Evolutionary conservation across 441 rosid species (phyloP).

Genomic region (Sinapis alba): DNA sequence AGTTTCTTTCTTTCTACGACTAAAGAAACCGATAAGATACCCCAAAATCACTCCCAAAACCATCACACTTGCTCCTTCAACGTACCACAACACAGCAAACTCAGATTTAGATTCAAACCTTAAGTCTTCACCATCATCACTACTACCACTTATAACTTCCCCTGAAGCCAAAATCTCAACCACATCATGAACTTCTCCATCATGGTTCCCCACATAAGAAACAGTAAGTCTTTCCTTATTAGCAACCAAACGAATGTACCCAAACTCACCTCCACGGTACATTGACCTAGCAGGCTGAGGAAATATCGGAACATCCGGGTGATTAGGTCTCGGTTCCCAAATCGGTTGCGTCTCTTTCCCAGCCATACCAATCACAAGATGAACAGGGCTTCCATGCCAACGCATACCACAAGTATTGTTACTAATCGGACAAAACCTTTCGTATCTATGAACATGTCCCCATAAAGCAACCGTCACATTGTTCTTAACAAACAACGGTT

Average conservation of each 20-base stretch:
- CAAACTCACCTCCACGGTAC: slow-evolving; percentile 90
- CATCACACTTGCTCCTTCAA: slow-evolving; percentile 67
- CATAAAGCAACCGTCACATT: slow-evolving; percentile 85
- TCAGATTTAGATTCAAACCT: slow-evolving; percentile 29
- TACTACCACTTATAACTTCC: slow-evolving; percentile 53
- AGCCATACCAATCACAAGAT: slow-evolving; percentile 92
- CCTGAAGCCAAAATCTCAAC: slow-evolving; percentile 82
- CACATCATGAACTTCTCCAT: slow-evolving; percentile 80
- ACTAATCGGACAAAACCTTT: slow-evolving; percentile 84
- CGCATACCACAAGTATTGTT: slow-evolving; percentile 67
- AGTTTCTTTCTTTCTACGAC: slow-evolving; percentile 50
- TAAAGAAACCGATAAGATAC: slow-evolving; percentile 61
- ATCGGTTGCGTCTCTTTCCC: slow-evolving; percentile 88
- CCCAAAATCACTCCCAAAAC: slow-evolving; percentile 71
- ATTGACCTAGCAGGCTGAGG: slow-evolving; percentile 76
- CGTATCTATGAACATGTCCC: slow-evolving; percentile 95
- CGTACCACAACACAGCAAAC: slow-evolving; percentile 47
- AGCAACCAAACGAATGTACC: slow-evolving; percentile 83
- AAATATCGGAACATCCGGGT: slow-evolving; percentile 65
- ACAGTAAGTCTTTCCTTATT: slow-evolving; percentile 71
- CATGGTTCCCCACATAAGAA: slow-evolving; percentile 84
- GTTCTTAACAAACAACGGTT: slow-evolving; percentile 73
- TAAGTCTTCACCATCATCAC: background rate
- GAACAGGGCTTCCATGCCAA: slow-evolving; percentile 74
- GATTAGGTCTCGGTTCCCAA: slow-evolving; percentile 82